Evolutionary conservation across 129 eudicot genomes (phyloP), one percentile per base, ranked within the genome.

Genomic region (Chrysanthemum lavandulifolium): DNA sequence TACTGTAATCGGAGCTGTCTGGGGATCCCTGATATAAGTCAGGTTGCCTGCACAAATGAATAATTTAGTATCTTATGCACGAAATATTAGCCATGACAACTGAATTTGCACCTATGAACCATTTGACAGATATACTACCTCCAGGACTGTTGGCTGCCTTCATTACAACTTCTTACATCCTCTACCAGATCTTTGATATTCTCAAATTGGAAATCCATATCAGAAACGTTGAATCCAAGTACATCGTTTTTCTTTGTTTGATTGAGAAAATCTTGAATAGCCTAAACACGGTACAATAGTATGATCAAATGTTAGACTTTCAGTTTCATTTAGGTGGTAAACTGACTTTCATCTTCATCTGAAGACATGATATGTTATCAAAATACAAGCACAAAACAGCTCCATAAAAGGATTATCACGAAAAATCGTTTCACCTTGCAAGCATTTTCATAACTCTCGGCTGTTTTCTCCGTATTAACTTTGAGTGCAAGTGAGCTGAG

Each of bases 401-500:
- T 69, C 31, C 51, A 51, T 54, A 19, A 68, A 10, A 52, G 27
- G 29, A 49, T 40, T 60, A 63, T 43, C 21, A 61, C 54, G 50
- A 73, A 14, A 52, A 18, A 52, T 52, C 61, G 23, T 60, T 82
- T 82, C 76, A 95, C 97, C 93, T 83, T 88, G 96, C 96, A 95
- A 69, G 99, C 97, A 88, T 73, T 88, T 82, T 91, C 99, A 68
- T 90, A 86, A 71, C 97, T 95, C 81, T 91, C 91, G 11, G 88
- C 88, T 23, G 96, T 84, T 61, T 91, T 86, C 65, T 95, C 97
- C 23, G 78, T 76, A 74, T 91, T 90, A 52, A 95, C 97, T 85
- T 95, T 86, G 60, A 81, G 81, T 29, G 97, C 97, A 68, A 95
- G 91, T 14, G 97, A 88, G 82, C 97, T 95, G 49, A 95, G 96